phyloP scores from a whole-genome alignment of 345 rosid genomes.

The Aegle marmelos region DNA sequence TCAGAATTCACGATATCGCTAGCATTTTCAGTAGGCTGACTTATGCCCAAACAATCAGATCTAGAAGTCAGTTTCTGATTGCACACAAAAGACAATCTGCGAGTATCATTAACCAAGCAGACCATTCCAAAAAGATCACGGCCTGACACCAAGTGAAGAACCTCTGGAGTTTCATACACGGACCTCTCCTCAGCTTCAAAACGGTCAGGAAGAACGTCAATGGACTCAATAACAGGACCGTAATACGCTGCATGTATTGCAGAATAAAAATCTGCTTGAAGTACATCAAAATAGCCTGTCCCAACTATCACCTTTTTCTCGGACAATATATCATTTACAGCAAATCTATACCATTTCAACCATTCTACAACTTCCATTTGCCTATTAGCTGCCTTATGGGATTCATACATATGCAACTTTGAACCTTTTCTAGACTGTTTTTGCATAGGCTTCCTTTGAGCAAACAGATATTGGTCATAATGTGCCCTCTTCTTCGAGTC shows the following conservation, averaged over 20 bases:
- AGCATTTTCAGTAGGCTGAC: slow-evolving; percentile 30
- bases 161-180: slow-evolving; percentile 62
- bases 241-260: slow-evolving; percentile 75
- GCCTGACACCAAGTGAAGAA: slow-evolving; percentile 92
- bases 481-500: slow-evolving; percentile 47
- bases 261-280: slow-evolving; percentile 84
- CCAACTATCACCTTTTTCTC: slow-evolving; percentile 70
- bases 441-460: slow-evolving; percentile 53
- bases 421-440: slow-evolving; percentile 43
- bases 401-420: slow-evolving; percentile 34
- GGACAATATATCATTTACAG: slow-evolving; percentile 65
- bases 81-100: slow-evolving; percentile 44
- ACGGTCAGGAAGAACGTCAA: slow-evolving; percentile 81
- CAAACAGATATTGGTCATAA: slow-evolving; percentile 61
- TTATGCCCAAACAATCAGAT: slow-evolving; percentile 26
- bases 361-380: slow-evolving; percentile 95
- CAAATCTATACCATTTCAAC: slow-evolving; percentile 83
- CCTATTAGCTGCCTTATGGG: slow-evolving; percentile 30
- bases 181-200: slow-evolving; percentile 99
- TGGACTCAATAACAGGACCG: slow-evolving; percentile 78
- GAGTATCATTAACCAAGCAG: slow-evolving; percentile 49
- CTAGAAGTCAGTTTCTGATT: slow-evolving; percentile 40
- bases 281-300: slow-evolving; percentile 62
- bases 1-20: slow-evolving; percentile 12
- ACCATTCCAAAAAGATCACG: slow-evolving; percentile 91